These are phyloP conservation scores for Calonectria hawksworthii DNA, from an alignment of 2,329 filamentous ascomycete genomes.

Conservation along the genomic window DNA sequence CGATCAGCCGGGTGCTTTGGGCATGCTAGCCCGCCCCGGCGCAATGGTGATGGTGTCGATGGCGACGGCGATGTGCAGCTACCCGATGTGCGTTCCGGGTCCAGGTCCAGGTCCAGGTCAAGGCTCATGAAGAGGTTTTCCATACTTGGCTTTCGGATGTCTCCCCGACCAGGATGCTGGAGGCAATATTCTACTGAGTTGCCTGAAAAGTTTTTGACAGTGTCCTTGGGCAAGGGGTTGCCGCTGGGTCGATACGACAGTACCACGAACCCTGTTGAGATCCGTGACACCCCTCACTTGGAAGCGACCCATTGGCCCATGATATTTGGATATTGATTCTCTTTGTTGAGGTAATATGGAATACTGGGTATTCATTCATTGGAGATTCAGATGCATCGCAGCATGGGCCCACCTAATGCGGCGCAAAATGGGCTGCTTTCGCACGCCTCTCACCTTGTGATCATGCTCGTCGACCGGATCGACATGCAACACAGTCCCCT, in stretches of 20 bases:
- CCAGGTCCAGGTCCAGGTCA: not conserved
- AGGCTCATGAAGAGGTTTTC: not conserved
- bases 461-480: conserved; percentile 12
- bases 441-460: conserved; percentile 17
- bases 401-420: conserved; percentile 12
- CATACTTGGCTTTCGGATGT: not conserved
- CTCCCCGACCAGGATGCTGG: not conserved
- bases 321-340: conserved; percentile 15
- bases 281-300: conserved; percentile 40
- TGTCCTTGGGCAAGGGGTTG: conserved; percentile 31
- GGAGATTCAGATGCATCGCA: conserved; percentile 2
- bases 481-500: conserved; percentile 10
- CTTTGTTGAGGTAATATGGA: not conserved
- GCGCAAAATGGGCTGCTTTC: conserved; percentile 29
- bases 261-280: conserved; percentile 40
- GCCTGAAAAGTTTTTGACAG: conserved; percentile 14
- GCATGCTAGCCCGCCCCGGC: not conserved
- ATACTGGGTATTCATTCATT: conserved; percentile 6
- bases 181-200: not conserved
- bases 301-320: conserved; percentile 5
- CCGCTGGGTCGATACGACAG: conserved; percentile 29
- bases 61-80: not conserved
- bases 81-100: not conserved
- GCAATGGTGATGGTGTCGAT: conserved; percentile 5
- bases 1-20: conserved; percentile 19